Evolutionary conservation across 208 protist genomes (phyloP), one percentile per base, ranked within the genome.

Genomic region (Trypanosoma congolense): DNA sequence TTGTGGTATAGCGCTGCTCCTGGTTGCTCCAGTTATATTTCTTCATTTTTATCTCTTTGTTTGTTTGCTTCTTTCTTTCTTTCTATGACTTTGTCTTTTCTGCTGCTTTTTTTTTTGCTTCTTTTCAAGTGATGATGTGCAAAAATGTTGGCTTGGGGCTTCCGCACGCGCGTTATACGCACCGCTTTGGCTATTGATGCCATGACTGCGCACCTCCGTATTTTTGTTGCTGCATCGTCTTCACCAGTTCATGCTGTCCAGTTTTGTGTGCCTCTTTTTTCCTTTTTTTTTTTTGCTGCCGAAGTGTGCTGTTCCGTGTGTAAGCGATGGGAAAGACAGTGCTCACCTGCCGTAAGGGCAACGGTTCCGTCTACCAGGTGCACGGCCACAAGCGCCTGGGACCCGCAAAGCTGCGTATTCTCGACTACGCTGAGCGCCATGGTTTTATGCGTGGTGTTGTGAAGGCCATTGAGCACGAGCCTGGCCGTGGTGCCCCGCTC

Each of bases 401-500:
- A 54, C 81, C 96, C 52, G 95, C 97, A 60, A 87, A 90, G 71
- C 88, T 98, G 66, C 93, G 98, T 66, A 69, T 86, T 51, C 68
- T 99, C 29, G 98, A 99, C 78, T 99, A 90, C 75, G 83, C 90
- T 43, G 98, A 99, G 92, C 79, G 97, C 44, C 75, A 99, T 38
- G 97, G 97, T 29, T 68, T 65, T 35, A 61, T 61, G 56, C 55
- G 53, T 38, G 80, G 86, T 66, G 74, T 97, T 28, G 85, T 98
- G 29, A 95, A 88, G 75, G 77, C 97, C 38, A 99, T 99, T 72
- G 87, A 99, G 70, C 98, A 99, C 87, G 98, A 99, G 66, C 87
- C 97, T 43, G 98, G 98, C 45, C 90, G 98, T 87, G 98, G 98
- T 76, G 98, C 98, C 52, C 98, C 98, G 41, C 79, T 99, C 35